Evolutionary conservation across 768 basidiomycete species (phyloP).

Genomic region (Myochromella boudieri): DNA sequence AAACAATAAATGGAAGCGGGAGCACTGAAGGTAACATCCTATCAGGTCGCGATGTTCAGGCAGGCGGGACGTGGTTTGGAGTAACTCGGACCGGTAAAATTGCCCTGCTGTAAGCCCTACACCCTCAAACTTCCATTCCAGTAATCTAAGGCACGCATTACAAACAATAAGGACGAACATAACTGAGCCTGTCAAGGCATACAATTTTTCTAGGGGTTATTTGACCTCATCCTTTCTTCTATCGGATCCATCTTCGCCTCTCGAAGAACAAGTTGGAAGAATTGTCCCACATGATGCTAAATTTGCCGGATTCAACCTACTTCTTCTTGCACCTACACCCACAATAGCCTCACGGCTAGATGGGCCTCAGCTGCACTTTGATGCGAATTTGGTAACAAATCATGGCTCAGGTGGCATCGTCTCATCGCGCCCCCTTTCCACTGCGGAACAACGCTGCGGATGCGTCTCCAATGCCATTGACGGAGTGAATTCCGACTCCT

Average conservation of each 20-base stretch:
- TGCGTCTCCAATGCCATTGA: slow-evolving; percentile 80
- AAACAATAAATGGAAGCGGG: slow-evolving; percentile 29
- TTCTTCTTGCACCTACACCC: slow-evolving; percentile 60
- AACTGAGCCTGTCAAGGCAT: slow-evolving; percentile 57
- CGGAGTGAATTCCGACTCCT: slow-evolving; percentile 53
- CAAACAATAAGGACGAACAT: slow-evolving; percentile 71
- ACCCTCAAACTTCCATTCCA: slow-evolving; percentile 9
- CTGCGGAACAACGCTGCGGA: slow-evolving; percentile 48
- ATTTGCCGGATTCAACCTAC: slow-evolving; percentile 82
- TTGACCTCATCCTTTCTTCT: slow-evolving; percentile 69
- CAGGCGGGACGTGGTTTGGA: slow-evolving; percentile 86
- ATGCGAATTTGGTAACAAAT: slow-evolving; percentile 65
- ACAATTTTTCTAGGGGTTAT: slow-evolving; percentile 63
- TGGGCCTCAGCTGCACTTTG: slow-evolving; percentile 42
- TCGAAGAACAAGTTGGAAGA: slow-evolving; percentile 49
- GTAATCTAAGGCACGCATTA: slow-evolving; percentile 16
- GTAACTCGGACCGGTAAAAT: slow-evolving; percentile 63
- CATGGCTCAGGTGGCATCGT: slow-evolving; percentile 66
- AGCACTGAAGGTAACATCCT: slow-evolving; percentile 43
- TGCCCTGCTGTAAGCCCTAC: slow-evolving; percentile 63
- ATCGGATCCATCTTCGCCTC: slow-evolving; percentile 42
- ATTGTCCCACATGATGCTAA: slow-evolving; percentile 46
- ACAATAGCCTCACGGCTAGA: slow-evolving; percentile 21
- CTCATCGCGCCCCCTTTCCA: slow-evolving; percentile 49
- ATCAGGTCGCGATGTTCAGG: slow-evolving; percentile 71